Evolutionary conservation across 306 rosid genomes (phyloP), one percentile per base, ranked within the genome.

Genomic region (Prinsepia uniflora): DNA sequence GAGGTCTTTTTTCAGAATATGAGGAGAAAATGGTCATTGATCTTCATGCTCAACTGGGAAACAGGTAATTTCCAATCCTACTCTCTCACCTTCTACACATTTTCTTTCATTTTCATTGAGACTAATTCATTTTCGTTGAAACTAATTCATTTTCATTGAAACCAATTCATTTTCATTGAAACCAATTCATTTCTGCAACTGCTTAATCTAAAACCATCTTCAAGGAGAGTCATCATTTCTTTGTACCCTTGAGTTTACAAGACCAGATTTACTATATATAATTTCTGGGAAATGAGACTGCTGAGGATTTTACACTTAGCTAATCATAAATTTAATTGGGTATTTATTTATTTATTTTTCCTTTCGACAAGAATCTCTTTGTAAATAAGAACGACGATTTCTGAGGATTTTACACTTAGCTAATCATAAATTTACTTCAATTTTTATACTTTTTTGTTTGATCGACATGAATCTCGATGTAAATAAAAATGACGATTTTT

Each of bases 41-140:
- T 71, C 98, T 94, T 43, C 98, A 94, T 67, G 89, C 96, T 59
- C 90, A 94, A 76, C 95, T 94, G 71, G 98, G 98, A 53, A 94
- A 94, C 84, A 89, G 98, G 98, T n/a, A n/a, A n/a, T 89, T 55
- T 20, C 13, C 18, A 30, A 19, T 18, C 36, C 3, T 30, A 30
- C 36, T 30, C 2, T 42, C 9, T 42, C 45, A 63, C 36, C 71
- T 58, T 39, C 24, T 46, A 46, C 12, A 46, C 50, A 10, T 46
- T 30, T 30, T 30, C 36, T 24, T 24, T 24, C 30, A n/a, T n/a
- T n/a, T n/a, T n/a, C n/a, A n/a, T n/a, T n/a, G n/a, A n/a, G n/a
- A n/a, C n/a, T n/a, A n/a, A 24, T 24, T 24, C 30, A 24, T 24
- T 24, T 0, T 24, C 30, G 2, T 24, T 24, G 30, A 24, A 24